Percentiles rank a stretch among this genome's conserved stretches.
Conservation (phyloP, 1,139 yeast genomes). For the Diutina pseudorugosa region DNA sequence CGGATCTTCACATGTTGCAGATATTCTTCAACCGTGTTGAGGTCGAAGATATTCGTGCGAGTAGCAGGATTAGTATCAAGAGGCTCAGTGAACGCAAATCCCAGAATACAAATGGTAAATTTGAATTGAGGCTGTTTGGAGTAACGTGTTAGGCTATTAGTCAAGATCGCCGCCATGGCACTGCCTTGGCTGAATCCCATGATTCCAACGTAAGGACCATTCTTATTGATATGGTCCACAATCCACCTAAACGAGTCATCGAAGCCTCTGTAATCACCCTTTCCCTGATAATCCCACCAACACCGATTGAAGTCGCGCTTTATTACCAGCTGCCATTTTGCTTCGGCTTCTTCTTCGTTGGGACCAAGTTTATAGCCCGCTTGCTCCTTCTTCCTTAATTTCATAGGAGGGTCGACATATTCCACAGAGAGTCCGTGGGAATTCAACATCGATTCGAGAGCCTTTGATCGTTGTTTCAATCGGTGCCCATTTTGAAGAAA, state of each 20-base stretch:
- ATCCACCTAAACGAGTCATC: slow-evolving; percentile 28
- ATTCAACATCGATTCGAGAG: neutral
- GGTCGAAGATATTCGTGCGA: neutral
- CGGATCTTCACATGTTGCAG: neutral
- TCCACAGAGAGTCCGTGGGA: slow-evolving; percentile 26
- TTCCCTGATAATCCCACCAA: slow-evolving; percentile 9
- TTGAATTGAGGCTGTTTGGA: neutral
- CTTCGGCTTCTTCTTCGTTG: slow-evolving; percentile 13
- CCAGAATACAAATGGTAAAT: neutral
- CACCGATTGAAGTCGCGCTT: slow-evolving; percentile 9
- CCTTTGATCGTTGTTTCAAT: neutral
- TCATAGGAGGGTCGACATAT: slow-evolving; percentile 24
- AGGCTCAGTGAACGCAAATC: neutral
- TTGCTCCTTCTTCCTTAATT: slow-evolving; percentile 15
- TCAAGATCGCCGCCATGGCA: slow-evolving; percentile 30
- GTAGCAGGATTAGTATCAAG: neutral
- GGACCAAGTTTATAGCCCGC: slow-evolving; percentile 19
- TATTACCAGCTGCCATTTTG: slow-evolving; percentile 8
- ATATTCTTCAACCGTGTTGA: neutral
- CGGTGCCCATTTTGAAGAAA: slow-evolving; percentile 3
- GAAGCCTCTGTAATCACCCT: slow-evolving; percentile 13
- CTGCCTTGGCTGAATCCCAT: slow-evolving; percentile 94
- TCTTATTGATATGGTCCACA: slow-evolving; percentile 37
- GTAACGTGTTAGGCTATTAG: neutral
- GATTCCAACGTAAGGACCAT: slow-evolving; percentile 86